phyloP scores from a whole-genome alignment of 169 alveolate genomes.

The Condylostoma magnum region DNA sequence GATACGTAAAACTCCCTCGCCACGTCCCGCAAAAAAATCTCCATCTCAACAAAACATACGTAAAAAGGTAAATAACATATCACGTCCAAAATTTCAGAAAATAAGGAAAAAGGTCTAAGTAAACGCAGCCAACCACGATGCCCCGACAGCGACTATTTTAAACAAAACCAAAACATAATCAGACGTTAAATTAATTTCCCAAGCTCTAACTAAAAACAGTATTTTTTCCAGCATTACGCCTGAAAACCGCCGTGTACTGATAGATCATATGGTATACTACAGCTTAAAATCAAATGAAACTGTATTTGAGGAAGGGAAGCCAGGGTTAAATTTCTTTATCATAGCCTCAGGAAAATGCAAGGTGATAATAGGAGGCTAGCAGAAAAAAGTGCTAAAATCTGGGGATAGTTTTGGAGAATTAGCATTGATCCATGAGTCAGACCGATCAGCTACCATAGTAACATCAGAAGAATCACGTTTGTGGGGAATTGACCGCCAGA shows the following conservation, averaged over 20 bases:
- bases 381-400: slow-evolving; percentile 82
- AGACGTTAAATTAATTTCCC: background rate
- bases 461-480: slow-evolving; percentile 84
- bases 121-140: slow-evolving; percentile 7
- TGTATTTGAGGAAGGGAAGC: slow-evolving; percentile 36
- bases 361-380: slow-evolving; percentile 86
- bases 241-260: background rate
- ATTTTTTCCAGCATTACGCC: slow-evolving; percentile 17
- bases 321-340: slow-evolving; percentile 37
- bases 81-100: too few species aligned
- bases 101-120: too few species aligned
- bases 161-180: slow-evolving; percentile 1
- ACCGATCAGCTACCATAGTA: slow-evolving; percentile 92
- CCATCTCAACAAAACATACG: too few species aligned
- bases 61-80: too few species aligned
- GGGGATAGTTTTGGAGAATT: slow-evolving; percentile 95
- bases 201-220: background rate
- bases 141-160: slow-evolving; percentile 13
- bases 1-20: too few species aligned
- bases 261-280: background rate
- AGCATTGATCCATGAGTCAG: slow-evolving; percentile 91
- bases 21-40: too few species aligned
- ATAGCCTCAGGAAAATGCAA: slow-evolving; percentile 58
- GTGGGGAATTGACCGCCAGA: slow-evolving; percentile 93
- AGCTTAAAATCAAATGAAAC: background rate